Evolutionary conservation across 1,284 basidiomycete species (phyloP).

Genomic region (Fomitopsis palustris): DNA sequence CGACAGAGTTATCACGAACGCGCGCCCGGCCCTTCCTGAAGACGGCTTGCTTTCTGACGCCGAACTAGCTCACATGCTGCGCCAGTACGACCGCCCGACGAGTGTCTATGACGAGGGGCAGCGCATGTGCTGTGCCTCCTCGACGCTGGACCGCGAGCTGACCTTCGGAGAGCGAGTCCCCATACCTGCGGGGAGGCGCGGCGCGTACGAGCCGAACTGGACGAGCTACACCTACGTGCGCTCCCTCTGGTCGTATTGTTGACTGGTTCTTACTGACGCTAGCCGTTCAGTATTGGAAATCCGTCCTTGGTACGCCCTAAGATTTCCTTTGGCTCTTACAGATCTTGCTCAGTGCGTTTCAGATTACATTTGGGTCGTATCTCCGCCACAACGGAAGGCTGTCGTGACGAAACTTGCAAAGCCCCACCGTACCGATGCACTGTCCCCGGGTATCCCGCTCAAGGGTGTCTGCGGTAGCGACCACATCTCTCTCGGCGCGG

Average conservation of each 20-base stretch:
- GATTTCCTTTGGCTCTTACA: background rate
- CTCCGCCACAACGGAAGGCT: constrained; percentile 37
- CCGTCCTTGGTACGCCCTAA: constrained; percentile 63
- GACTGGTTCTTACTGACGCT: background rate
- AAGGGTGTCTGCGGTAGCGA: constrained; percentile 82
- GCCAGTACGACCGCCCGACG: constrained; percentile 31
- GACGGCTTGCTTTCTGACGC: constrained; percentile 73
- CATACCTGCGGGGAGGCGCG: constrained; percentile 39
- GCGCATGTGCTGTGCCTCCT: constrained; percentile 8
- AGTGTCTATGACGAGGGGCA: constrained; percentile 61
- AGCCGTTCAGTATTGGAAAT: constrained; percentile 63
- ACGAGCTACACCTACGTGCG: constrained; percentile 65
- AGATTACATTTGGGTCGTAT: constrained; percentile 87
- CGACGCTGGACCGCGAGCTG: constrained; percentile 22
- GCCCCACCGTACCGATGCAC: constrained; percentile 59
- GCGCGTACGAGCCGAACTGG: constrained; percentile 71
- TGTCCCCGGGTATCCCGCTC: constrained; percentile 78
- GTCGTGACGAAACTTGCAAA: constrained; percentile 59
- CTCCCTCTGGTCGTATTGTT: background rate
- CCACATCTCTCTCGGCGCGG: constrained; percentile 75
- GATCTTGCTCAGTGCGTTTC: background rate
- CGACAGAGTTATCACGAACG: constrained; percentile 74
- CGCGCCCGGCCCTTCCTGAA: constrained; percentile 51
- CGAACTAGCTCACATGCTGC: constrained; percentile 59
- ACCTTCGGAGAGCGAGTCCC: constrained; percentile 49